These are phyloP conservation scores for Trichomonascus vanleenenianus DNA, from an alignment of 805 yeast species.

Conservation along the genomic window DNA sequence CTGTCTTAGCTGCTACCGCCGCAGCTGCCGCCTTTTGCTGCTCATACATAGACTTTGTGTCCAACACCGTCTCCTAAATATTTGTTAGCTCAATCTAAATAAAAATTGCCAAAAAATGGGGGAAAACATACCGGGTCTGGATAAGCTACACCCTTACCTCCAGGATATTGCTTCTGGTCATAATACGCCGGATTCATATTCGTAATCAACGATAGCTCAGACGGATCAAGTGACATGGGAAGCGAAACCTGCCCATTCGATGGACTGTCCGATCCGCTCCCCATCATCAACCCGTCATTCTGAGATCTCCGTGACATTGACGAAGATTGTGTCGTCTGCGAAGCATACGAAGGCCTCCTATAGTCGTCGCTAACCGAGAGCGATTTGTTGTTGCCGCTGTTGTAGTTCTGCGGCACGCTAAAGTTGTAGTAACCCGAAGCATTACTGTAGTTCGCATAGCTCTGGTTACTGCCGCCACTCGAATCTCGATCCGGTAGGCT, in stretches of 20 bases:
- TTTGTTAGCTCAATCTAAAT: background rate
- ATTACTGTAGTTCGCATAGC: background rate
- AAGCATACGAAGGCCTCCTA: constrained; percentile 11
- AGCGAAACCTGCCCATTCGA: constrained; percentile 2
- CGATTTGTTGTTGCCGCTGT: background rate
- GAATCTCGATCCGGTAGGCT: too few species aligned
- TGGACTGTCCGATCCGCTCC: background rate
- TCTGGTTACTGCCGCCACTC: background rate
- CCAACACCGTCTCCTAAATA: constrained; percentile 15
- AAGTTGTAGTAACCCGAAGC: background rate
- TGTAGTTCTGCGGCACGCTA: constrained; percentile 1
- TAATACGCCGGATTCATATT: background rate
- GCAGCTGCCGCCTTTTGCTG: constrained; percentile 2
- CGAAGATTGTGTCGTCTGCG: constrained; percentile 9
- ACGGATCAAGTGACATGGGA: constrained; percentile 9
- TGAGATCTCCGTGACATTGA: background rate
- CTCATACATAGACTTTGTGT: constrained; percentile 12
- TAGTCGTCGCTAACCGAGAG: background rate
- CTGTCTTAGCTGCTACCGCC: background rate
- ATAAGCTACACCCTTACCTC: background rate
- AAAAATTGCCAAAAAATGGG: too few species aligned
- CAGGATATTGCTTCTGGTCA: background rate
- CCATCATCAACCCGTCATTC: background rate
- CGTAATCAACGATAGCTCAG: constrained; percentile 10
- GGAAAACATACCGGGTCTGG: constrained; percentile 10